These are phyloP conservation scores for Microthyrium microscopicum DNA, from an alignment of 2,329 filamentous ascomycete genomes.

Conservation along the genomic window DNA sequence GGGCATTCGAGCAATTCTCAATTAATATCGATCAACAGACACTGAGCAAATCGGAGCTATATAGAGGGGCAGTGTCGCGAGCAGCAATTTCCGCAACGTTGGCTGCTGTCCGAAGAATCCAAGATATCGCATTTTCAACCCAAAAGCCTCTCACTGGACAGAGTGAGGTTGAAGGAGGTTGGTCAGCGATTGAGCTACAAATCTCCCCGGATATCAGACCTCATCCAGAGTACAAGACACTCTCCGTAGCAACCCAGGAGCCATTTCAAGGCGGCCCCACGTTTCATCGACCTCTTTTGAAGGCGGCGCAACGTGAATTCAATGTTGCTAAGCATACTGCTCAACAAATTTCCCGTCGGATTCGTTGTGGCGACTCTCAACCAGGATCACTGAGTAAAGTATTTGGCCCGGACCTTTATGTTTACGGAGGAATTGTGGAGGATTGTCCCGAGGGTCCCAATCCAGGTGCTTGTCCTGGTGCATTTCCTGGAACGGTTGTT, in stretches of 20 bases:
- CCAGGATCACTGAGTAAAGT: slow-evolving; percentile 24
- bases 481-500: slow-evolving; percentile 16
- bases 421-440: slow-evolving; percentile 27
- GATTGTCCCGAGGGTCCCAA: slow-evolving; percentile 11
- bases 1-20: slow-evolving; percentile 27
- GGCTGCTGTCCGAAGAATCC: slow-evolving; percentile 22
- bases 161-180: no score
- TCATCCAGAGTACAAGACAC: slow-evolving; percentile 13
- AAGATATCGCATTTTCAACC: slow-evolving; percentile 9
- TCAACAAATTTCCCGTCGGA: slow-evolving; percentile 24
- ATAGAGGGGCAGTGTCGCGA: slow-evolving; percentile 23
- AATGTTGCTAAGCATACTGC: slow-evolving; percentile 19
- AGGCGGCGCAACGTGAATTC: slow-evolving; percentile 23
- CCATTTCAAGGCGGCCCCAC: slow-evolving; percentile 23
- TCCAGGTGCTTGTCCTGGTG: slow-evolving; percentile 4
- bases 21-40: slow-evolving; percentile 24
- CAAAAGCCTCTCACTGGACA: no score
- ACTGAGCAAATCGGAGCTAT: slow-evolving; percentile 26
- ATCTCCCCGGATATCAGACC: slow-evolving; percentile 11
- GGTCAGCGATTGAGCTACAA: not conserved
- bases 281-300: slow-evolving; percentile 22
- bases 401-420: slow-evolving; percentile 21
- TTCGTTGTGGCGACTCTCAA: slow-evolving; percentile 26
- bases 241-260: slow-evolving; percentile 19
- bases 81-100: slow-evolving; percentile 22